phyloP scores from a whole-genome alignment of 768 basidiomycete species.

The Suillus plorans region DNA sequence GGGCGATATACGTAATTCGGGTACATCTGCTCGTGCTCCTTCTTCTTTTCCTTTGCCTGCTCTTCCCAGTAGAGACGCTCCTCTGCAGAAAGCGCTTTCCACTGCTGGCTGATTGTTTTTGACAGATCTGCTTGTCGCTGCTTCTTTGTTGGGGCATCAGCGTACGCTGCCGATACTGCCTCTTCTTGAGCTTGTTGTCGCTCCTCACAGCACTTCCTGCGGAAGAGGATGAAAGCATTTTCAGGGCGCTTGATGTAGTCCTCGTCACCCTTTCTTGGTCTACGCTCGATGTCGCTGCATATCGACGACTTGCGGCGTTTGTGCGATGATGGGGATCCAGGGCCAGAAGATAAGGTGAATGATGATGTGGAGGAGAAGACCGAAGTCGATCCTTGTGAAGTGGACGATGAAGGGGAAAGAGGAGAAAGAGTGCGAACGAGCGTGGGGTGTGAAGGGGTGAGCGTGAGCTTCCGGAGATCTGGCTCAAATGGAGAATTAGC shows the following conservation, averaged over 20 bases:
- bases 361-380: constrained; percentile 41
- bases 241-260: constrained; percentile 84
- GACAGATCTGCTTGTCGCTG: constrained; percentile 78
- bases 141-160: constrained; percentile 55
- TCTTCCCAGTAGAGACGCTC: constrained; percentile 76
- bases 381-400: constrained; percentile 41
- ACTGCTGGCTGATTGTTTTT: constrained; percentile 80
- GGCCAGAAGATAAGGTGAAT: constrained; percentile 31
- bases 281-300: constrained; percentile 49
- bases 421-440: constrained; percentile 44
- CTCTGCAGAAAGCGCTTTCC: constrained; percentile 65
- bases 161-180: constrained; percentile 28
- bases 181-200: constrained; percentile 58
- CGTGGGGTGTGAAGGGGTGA: constrained; percentile 42
- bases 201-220: constrained; percentile 75
- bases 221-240: constrained; percentile 85
- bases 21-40: constrained; percentile 72
- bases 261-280: constrained; percentile 66
- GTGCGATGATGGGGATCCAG: constrained; percentile 35
- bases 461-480: constrained; percentile 49
- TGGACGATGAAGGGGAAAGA: constrained; percentile 28
- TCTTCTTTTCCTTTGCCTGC: constrained; percentile 76
- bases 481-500: constrained; percentile 73
- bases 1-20: constrained; percentile 81
- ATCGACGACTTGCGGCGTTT: constrained; percentile 54